Conservation (phyloP, 2,329 filamentous ascomycete species). For the Aspergillus pseudoterreus region DNA sequence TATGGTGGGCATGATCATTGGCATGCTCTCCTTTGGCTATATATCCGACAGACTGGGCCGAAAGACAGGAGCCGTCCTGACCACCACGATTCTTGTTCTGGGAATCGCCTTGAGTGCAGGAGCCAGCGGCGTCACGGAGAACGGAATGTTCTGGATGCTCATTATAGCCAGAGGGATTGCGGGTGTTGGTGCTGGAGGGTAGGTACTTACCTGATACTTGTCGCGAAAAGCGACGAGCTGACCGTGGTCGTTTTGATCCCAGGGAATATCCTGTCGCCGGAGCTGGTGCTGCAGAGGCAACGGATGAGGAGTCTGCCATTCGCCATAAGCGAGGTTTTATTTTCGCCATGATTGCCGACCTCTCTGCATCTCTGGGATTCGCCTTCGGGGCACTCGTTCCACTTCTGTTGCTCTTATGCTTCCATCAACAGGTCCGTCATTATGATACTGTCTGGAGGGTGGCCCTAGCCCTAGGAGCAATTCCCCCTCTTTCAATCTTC, state of each 20-base stretch:
- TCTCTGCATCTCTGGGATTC: constrained; percentile 51
- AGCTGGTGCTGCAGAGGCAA: constrained; percentile 48
- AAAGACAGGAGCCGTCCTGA: constrained; percentile 47
- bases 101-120: constrained; percentile 49
- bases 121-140: constrained; percentile 36
- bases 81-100: constrained; percentile 47
- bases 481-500: constrained; percentile 51
- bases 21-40: constrained; percentile 54
- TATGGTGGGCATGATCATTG: constrained; percentile 55
- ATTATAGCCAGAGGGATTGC: constrained; percentile 44
- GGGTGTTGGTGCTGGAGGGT: constrained; percentile 42
- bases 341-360: constrained; percentile 53
- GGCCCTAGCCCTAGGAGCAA: constrained; percentile 48
- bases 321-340: constrained; percentile 53
- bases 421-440: constrained; percentile 41
- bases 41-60: constrained; percentile 50
- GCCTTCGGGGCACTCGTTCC: constrained; percentile 50
- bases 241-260: neutral
- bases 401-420: constrained; percentile 50
- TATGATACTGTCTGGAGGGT: constrained; percentile 49
- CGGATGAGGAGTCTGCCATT: constrained; percentile 46
- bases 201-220: constrained; percentile 1
- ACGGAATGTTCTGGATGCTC: constrained; percentile 36
- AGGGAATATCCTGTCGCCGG: constrained; percentile 54
- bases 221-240: neutral